Conservation (phyloP, 208 protist genomes). For the Wallacemonas sp. region DNA sequence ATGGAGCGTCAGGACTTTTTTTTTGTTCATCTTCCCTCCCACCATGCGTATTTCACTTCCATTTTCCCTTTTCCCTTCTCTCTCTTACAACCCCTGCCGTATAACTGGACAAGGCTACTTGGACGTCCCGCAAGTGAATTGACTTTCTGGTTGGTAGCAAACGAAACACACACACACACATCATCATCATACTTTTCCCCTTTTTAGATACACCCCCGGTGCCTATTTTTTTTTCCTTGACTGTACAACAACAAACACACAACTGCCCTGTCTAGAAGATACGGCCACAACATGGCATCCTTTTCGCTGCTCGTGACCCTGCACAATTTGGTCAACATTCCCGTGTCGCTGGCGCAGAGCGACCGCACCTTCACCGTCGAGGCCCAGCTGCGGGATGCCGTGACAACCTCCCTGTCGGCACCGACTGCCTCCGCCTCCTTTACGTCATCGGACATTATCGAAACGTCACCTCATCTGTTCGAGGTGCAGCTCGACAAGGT, state of each 20-base stretch:
- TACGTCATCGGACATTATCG: constrained; percentile 38
- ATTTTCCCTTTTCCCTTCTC: constrained; percentile 16
- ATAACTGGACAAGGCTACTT: not conserved
- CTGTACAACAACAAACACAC: too few relatives aligned
- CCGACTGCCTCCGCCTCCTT: constrained; percentile 40
- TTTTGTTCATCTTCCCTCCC: not conserved
- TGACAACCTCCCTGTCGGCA: constrained; percentile 31
- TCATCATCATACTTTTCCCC: not conserved
- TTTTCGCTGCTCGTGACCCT: constrained; percentile 62
- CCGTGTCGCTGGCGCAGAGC: constrained; percentile 33
- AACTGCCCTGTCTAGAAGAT: not conserved
- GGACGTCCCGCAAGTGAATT: not conserved
- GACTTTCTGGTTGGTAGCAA: not conserved
- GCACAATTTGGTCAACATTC: constrained; percentile 85
- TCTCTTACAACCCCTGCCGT: not conserved
- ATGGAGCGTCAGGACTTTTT: not conserved
- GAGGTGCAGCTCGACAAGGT: constrained; percentile 66
- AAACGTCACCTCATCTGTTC: constrained; percentile 42
- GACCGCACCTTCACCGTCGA: constrained; percentile 61
- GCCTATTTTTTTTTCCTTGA: not conserved
- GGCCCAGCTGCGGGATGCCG: constrained; percentile 36
- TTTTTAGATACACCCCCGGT: not conserved
- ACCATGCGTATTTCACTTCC: not conserved
- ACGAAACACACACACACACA: not conserved
- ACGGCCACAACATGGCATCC: constrained; percentile 27